These are phyloP conservation scores for Angomonas deanei DNA, from an alignment of 208 protist species.

Conservation along the genomic window DNA sequence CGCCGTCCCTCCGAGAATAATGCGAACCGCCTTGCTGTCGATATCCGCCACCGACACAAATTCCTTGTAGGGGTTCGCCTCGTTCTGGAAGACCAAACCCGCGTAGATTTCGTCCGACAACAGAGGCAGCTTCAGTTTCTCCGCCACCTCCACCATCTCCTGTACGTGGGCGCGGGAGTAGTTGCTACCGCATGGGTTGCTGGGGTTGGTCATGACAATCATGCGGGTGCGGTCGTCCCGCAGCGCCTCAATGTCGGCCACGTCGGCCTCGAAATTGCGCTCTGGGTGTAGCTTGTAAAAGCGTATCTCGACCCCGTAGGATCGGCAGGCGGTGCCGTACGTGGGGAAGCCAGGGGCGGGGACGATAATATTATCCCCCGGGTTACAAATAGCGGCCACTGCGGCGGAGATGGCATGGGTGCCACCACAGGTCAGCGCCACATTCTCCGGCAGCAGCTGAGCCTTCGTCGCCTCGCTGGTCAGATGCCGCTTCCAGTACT, in stretches of 20 bases:
- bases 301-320: constrained; percentile 67
- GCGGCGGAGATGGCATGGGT: constrained; percentile 88
- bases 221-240: constrained; percentile 79
- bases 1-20: constrained; percentile 88
- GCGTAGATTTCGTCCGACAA: constrained; percentile 95
- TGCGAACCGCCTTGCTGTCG: constrained; percentile 65
- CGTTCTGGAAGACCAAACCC: constrained; percentile 83
- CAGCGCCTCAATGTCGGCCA: constrained; percentile 61
- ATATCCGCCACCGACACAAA: constrained; percentile 83
- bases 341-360: constrained; percentile 90
- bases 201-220: constrained; percentile 94
- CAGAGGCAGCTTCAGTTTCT: constrained; percentile 82
- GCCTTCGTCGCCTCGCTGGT: constrained; percentile 18
- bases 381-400: constrained; percentile 68
- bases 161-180: constrained; percentile 74
- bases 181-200: constrained; percentile 90
- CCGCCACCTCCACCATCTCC: constrained; percentile 70
- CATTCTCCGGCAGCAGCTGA: constrained; percentile 44
- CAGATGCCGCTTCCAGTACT: constrained; percentile 41
- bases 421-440: constrained; percentile 76
- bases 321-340: constrained; percentile 86
- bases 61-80: background rate
- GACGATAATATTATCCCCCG: constrained; percentile 90
- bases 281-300: constrained; percentile 81
- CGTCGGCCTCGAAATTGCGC: constrained; percentile 87